Percentiles rank a stretch among this genome's conserved stretches.
These are phyloP conservation scores for Neoconidiobolus thromboides DNA, from an alignment of 371 early-diverging fungal genomes.

Conservation along the genomic window DNA sequence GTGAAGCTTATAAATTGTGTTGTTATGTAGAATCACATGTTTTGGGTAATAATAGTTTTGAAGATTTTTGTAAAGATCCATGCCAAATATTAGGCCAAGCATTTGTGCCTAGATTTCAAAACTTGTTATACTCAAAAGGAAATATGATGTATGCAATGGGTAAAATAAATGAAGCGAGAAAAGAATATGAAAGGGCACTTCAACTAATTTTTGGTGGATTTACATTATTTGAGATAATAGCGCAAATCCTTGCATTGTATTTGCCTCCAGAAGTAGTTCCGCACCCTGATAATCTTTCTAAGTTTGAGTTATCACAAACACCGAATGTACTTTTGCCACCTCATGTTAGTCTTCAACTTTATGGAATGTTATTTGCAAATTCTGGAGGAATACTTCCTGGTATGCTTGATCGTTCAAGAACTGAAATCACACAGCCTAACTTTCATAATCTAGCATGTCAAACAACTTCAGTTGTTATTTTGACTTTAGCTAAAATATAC, in stretches of 20 bases:
- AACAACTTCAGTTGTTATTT: conserved; percentile 53
- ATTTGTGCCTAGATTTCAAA: conserved; percentile 34
- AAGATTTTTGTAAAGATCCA: neutral
- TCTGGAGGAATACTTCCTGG: conserved; percentile 43
- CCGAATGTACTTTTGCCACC: conserved; percentile 38
- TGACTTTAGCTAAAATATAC: conserved; percentile 69
- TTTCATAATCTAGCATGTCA: conserved; percentile 39
- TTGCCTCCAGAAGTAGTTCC: neutral
- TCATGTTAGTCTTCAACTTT: conserved; percentile 35
- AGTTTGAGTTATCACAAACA: neutral
- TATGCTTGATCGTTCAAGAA: conserved; percentile 14
- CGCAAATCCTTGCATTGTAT: conserved; percentile 8
- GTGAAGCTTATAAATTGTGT: conserved; percentile 63
- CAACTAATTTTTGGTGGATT: conserved; percentile 58
- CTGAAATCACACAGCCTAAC: conserved; percentile 10
- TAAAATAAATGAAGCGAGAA: conserved; percentile 44
- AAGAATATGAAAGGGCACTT: conserved; percentile 52
- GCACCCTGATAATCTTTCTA: neutral
- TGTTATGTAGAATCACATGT: conserved; percentile 52
- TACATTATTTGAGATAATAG: conserved; percentile 27
- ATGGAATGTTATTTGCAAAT: conserved; percentile 32
- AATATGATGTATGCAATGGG: conserved; percentile 60
- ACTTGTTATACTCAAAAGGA: conserved; percentile 69
- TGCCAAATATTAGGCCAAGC: conserved; percentile 6
- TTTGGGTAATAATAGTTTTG: conserved; percentile 15